These are phyloP conservation scores for Xylaria digitata DNA, from an alignment of 2,329 filamentous ascomycete genomes.

Conservation along the genomic window DNA sequence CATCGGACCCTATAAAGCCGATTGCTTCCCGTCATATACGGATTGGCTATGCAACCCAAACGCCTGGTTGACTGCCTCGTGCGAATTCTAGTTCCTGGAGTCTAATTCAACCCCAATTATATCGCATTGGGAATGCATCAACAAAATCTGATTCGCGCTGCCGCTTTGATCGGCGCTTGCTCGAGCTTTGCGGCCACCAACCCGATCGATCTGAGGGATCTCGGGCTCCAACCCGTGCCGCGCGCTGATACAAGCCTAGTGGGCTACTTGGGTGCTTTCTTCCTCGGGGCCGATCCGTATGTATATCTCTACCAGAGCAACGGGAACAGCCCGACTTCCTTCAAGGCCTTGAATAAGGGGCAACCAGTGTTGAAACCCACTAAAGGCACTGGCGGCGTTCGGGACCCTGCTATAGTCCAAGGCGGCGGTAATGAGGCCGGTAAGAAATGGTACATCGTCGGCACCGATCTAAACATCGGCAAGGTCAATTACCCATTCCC, in stretches of 20 bases:
- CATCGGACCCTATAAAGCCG: slow-evolving; percentile 21
- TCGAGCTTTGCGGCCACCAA: slow-evolving; percentile 28
- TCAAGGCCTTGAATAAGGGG: slow-evolving; percentile 61
- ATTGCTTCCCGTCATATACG: slow-evolving; percentile 1
- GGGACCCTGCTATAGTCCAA: slow-evolving; percentile 62
- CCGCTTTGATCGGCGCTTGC: slow-evolving; percentile 33
- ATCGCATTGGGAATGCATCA: slow-evolving; percentile 19
- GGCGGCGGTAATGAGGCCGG: slow-evolving; percentile 60
- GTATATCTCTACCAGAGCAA: slow-evolving; percentile 66
- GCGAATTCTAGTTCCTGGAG: neutral
- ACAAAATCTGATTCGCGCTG: slow-evolving; percentile 13
- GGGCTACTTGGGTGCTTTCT: slow-evolving; percentile 66
- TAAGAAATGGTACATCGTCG: slow-evolving; percentile 66
- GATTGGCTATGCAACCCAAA: neutral
- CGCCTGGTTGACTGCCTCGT: neutral
- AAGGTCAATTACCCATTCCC: slow-evolving; percentile 48
- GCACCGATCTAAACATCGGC: slow-evolving; percentile 64
- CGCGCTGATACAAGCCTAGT: slow-evolving; percentile 56
- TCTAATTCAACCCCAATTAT: neutral
- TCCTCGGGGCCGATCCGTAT: slow-evolving; percentile 64
- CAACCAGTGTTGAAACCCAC: slow-evolving; percentile 61
- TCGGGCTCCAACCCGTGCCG: slow-evolving; percentile 41
- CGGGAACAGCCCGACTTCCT: slow-evolving; percentile 61
- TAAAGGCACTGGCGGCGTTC: slow-evolving; percentile 62
- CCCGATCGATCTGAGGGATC: slow-evolving; percentile 43